Conservation (phyloP, 192 early-diverging fungal species). For the Chytriomyces hyalinus region DNA sequence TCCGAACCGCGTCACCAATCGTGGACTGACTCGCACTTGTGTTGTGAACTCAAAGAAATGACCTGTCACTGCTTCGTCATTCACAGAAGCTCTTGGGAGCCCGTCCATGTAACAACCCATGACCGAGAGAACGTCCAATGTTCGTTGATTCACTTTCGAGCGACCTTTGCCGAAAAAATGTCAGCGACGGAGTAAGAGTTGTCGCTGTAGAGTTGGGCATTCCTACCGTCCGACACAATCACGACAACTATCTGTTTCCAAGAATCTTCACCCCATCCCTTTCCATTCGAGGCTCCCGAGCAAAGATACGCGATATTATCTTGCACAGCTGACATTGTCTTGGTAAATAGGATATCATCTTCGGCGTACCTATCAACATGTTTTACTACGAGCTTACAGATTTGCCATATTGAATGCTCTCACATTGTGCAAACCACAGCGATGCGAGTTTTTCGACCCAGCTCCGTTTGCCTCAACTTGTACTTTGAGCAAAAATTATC, state of each 20-base stretch:
- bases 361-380: conserved; percentile 65
- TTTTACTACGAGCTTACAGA: background rate
- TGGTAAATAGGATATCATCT: conserved; percentile 64
- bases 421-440: conserved; percentile 82
- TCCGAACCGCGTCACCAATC: conserved; percentile 35
- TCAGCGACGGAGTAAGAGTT: background rate
- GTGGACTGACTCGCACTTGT: conserved; percentile 46
- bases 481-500: conserved; percentile 67
- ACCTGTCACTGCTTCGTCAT: conserved; percentile 49
- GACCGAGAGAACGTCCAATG: conserved; percentile 68
- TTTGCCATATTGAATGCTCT: background rate
- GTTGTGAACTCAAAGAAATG: conserved; percentile 63
- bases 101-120: conserved; percentile 68
- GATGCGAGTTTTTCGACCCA: conserved; percentile 65
- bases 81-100: conserved; percentile 50
- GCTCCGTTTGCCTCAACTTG: conserved; percentile 61
- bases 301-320: conserved; percentile 72
- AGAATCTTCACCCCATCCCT: conserved; percentile 63
- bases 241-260: conserved; percentile 77
- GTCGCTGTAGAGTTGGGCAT: background rate
- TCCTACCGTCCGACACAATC: conserved; percentile 78
- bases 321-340: conserved; percentile 66
- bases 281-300: conserved; percentile 50
- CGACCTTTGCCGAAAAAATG: conserved; percentile 56
- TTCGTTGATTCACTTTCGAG: conserved; percentile 75